Base-by-base conservation (phyloP, 2,329 filamentous ascomycete species). In the Aspergillus sp. region DNA sequence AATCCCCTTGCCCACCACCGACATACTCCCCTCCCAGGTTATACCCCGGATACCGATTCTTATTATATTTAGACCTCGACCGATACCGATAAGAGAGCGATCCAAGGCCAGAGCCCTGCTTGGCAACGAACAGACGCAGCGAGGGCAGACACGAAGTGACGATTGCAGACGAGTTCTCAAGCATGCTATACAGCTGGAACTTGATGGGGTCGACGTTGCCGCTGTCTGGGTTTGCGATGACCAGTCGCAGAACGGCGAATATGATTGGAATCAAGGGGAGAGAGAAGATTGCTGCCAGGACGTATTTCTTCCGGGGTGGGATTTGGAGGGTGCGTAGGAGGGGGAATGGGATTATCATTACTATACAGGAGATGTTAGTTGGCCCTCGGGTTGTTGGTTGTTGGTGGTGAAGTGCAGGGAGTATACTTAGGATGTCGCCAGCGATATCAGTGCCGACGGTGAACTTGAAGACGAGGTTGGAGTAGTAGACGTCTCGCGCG, bases 391-490 rank as follows among this genome's bases (percentile, higher is more conserved):
- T n/a, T 20, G 20, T 20, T 20, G 20, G 4, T 20, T 20, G 20
- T 20, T 20, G 20, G 20, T 19, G 19, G 19, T 19, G 19, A 19
- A 19, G 19, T 19, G 19, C 19, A 20, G 12, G 17, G 37, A 5
- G 20, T 2, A 3, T 33, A 52, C 50, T 52, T 9, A 52, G 22
- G 3, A 52, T 52, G 22, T 52, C 50, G 11, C 50, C 50, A 1
- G 50, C 50, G 22, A 52, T 52, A 22, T 52, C 50, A 4, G 50
- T 52, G 20, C 50, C 50, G 17, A 52, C 50, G 50, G 50, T 44
- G 50, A 52, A 52, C 13, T 52, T 52, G 19, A 52, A 52, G 40
- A 52, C 41, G 22, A 52, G 40, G 12, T 52, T 52, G 24, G 50
- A 52, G 24, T 44, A 52, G 24, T 52, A 52, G 24, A 52, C 44